These are phyloP conservation scores for Umbellularia californica DNA, from an alignment of 164 flowering plant genomes.

Conservation along the genomic window DNA sequence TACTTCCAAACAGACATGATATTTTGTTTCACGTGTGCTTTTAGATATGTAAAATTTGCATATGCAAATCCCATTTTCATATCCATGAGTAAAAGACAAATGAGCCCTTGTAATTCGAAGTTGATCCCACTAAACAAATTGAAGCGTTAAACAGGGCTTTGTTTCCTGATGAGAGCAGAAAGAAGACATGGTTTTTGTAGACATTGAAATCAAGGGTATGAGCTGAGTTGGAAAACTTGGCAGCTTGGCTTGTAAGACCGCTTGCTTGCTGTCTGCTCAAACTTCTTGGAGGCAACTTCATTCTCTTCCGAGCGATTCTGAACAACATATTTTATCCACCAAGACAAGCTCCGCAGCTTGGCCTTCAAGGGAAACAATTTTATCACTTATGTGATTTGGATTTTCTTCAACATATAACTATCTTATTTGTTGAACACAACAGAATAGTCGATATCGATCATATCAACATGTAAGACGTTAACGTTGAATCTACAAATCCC, in stretches of 20 bases:
- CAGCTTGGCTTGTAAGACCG: constrained; percentile 60
- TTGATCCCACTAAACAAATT: not conserved
- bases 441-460: too few species aligned
- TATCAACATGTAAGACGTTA: too few species aligned
- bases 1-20: too few species aligned
- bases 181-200: not conserved
- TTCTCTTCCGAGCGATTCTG: constrained; percentile 73
- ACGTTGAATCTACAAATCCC: too few species aligned
- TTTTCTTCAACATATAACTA: too few species aligned
- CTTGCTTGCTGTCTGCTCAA: constrained; percentile 67
- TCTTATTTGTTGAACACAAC: too few species aligned
- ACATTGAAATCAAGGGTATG: constrained; percentile 36
- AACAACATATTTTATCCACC: constrained; percentile 83
- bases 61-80: too few species aligned
- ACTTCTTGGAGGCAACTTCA: constrained; percentile 62
- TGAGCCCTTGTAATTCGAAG: not conserved
- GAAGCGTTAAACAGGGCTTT: not conserved
- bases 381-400: too few species aligned
- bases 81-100: not conserved
- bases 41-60: too few species aligned
- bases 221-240: constrained; percentile 79
- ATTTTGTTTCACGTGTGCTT: too few species aligned
- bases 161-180: not conserved
- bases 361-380: constrained; percentile 41
- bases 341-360: constrained; percentile 73